Base-by-base conservation (phyloP, 805 yeast species). In the Candida boleticola region DNA sequence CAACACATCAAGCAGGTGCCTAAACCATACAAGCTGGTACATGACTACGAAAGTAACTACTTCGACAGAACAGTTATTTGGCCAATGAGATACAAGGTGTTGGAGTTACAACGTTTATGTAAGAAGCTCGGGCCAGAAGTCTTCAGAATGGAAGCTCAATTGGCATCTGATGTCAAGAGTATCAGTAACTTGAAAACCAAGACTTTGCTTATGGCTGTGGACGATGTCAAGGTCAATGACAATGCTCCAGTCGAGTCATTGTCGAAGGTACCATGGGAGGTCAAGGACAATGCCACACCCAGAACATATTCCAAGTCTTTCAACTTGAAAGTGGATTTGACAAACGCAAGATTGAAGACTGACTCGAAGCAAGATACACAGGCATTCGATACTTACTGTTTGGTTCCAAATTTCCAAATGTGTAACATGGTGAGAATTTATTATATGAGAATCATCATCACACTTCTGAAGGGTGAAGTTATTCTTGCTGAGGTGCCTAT, bases 321-420 rank as follows among this genome's bases (percentile, higher is more conserved):
- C 16, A 47, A 44, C 3, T 23, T 58, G 4, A 27, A 36, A 18
- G 21, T 58, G 9, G 49, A 57, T 45, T 41, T 55, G 27, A 46
- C 47, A 19, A 17, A 31, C 5, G 40, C 42, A 10, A 20, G n/a
- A 3, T 21, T 50, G 35, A 50, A 52, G 33, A 40, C 47, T 20
- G 39, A 48, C 14, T 53, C 52, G n/a, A 22, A 37, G 29, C 39
- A 20, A 25, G 16, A 17, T 34, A 29, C 19, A 38, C 35, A 42
- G 29, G 45, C 52, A 2, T 61, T 45, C 26, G 64, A 66, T 38
- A 39, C 45, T 16, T 63, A 57, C 39, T 54, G 57, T 31, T 51
- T 68, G 31, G 66, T 65, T 22, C 73, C 74, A 13, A 57, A 58
- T 40, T 68, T 68, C 51, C 74, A 68, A 44, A 52, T 59, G 23